Percentiles rank a stretch among this genome's conserved stretches.
Evolutionary conservation across 2,329 filamentous ascomycete genomes (phyloP).

Genomic region (Fusarium sp.): DNA sequence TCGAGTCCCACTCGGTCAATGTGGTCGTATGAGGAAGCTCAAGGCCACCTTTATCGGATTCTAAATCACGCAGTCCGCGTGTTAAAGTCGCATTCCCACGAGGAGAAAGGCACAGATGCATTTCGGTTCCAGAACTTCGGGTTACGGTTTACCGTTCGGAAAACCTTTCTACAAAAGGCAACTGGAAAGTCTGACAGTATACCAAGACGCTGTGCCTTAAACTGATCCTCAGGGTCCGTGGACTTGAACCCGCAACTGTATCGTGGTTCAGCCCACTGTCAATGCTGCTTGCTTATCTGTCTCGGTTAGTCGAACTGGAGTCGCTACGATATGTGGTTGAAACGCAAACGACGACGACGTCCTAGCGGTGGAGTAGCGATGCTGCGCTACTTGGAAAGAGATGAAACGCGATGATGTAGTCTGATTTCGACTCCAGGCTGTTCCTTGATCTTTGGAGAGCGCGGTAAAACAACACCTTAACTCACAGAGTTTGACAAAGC

Average conservation of each 20-base stretch:
- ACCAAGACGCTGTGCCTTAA: not conserved
- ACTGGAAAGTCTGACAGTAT: constrained; percentile 7
- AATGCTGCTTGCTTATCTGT: constrained; percentile 13
- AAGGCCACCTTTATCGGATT: constrained; percentile 9
- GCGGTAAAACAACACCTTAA: not conserved
- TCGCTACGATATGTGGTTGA: constrained; percentile 15
- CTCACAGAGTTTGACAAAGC: not conserved
- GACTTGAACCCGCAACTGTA: not conserved
- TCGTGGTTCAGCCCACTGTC: not conserved
- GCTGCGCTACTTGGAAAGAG: constrained; percentile 2
- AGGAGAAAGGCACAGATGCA: not conserved
- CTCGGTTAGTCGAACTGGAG: constrained; percentile 9
- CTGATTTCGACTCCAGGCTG: constrained; percentile 1
- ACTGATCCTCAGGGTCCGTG: constrained; percentile 14
- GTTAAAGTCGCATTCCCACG: constrained; percentile 4
- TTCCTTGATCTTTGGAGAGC: not conserved
- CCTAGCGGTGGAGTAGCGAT: not conserved
- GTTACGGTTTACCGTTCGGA: constrained; percentile 21
- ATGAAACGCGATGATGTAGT: constrained; percentile 29
- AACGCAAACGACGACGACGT: constrained; percentile 11
- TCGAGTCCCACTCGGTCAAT: constrained; percentile 15
- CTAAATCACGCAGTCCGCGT: constrained; percentile 14
- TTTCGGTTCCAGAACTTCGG: constrained; percentile 30
- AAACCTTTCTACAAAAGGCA: constrained; percentile 15
- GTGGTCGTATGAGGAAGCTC: constrained; percentile 40